Evolutionary conservation across 306 rosid species (phyloP).

Genomic region (Morella rubra): DNA sequence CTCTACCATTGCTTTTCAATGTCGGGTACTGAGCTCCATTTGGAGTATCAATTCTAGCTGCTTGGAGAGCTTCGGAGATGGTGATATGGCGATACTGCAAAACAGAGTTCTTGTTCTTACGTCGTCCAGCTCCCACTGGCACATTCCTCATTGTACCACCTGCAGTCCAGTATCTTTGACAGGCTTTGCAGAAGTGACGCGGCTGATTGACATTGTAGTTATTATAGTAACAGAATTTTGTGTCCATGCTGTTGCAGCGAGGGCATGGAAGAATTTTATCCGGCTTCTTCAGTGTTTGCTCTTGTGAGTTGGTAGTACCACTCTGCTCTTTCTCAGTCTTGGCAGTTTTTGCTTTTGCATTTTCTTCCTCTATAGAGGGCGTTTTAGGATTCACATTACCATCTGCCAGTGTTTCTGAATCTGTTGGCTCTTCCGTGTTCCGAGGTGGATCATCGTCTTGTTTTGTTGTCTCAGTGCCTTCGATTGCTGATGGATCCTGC

Average conservation of each 20-base stretch:
- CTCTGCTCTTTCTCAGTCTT: conserved; percentile 49
- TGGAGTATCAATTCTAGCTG: conserved; percentile 55
- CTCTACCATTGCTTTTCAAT: conserved; percentile 53
- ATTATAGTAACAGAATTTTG: conserved; percentile 90
- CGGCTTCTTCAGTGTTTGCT: conserved; percentile 81
- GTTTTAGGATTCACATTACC: conserved; percentile 50
- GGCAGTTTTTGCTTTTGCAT: conserved; percentile 29
- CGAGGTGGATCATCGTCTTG: conserved; percentile 36
- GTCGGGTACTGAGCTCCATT: conserved; percentile 44
- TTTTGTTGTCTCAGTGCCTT: conserved; percentile 31
- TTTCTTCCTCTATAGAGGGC: conserved; percentile 55
- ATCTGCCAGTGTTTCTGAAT: conserved; percentile 31
- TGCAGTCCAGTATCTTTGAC: conserved; percentile 96
- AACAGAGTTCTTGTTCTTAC: conserved; percentile 80
- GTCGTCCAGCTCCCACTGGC: conserved; percentile 91
- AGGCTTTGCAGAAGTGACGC: conserved; percentile 91
- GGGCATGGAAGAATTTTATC: conserved; percentile 88
- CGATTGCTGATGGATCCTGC: conserved; percentile 51
- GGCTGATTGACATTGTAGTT: conserved; percentile 90
- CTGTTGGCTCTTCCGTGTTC: conserved; percentile 35
- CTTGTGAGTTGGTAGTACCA: conserved; percentile 45
- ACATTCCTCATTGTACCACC: conserved; percentile 96
- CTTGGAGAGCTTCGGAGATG: conserved; percentile 77
- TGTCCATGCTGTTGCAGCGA: conserved; percentile 94
- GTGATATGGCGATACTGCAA: conserved; percentile 58